Base-by-base conservation (phyloP, 1,139 yeast species). In the Pichia sp. region DNA sequence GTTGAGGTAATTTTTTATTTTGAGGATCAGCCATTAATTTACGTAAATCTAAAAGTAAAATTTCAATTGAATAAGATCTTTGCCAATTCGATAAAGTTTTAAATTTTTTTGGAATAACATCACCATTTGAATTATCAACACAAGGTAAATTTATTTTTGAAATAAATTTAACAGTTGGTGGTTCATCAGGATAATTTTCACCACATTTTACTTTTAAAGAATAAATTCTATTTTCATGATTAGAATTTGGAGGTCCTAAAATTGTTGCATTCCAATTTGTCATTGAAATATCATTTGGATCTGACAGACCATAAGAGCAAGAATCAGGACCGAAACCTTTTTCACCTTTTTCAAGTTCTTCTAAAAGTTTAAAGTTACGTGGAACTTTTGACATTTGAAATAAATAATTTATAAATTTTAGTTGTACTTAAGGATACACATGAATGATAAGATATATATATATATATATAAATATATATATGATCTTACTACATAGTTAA, bases 251-350 rank as follows among this genome's bases (percentile, higher is more conserved):
- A 4, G 98, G 98, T 0, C 98, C 99, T 53, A 92, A 71, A 41
- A 90, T 89, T 29, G 97, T 90, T 3, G 96, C 97, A 62, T 89
- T 90, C 97, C 97, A 90, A 57, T 81, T 69, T 7, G 95, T 84
- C 94, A 90, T 86, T 51, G 90, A 73, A 55, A 87, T 86, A 63
- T 90, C 97, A 57, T 86, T 96, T 54, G 85, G 82, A 59, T 85
- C 90, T 34, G 87, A 80, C 43, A 90, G 73, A 0, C 97, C 97
- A 58, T 90, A 87, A 23, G 97, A 90, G 63, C 96, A 90, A 25
- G 96, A 85, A 64, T 94, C 97, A 31, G 97, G 94, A 28, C 98
- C 97, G 44, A 87, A 73, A 16, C 98, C 98, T 64, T 94, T 94
- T 63, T 94, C 99, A 42, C 98, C 98, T 61, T 90, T 92, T 65